phyloP scores from a whole-genome alignment of 2,329 filamentous ascomycete species.

The Pseudogymnoascus sp. region DNA sequence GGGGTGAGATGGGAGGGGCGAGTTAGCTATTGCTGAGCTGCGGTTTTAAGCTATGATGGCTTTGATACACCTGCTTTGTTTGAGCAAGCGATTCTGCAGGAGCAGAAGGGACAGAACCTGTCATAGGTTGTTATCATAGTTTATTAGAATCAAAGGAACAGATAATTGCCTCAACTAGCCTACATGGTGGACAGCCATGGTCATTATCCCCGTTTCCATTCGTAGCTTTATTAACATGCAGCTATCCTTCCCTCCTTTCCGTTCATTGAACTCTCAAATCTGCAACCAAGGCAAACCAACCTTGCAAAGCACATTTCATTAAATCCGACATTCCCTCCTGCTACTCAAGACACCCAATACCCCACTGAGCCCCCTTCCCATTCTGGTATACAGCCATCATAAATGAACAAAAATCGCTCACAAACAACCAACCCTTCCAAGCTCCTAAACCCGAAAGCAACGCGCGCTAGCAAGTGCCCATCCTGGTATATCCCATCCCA shows the following conservation, averaged over 20 bases:
- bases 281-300: background rate
- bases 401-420: background rate
- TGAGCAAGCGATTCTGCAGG: background rate
- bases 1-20: background rate
- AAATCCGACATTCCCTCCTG: background rate
- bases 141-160: background rate
- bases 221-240: background rate
- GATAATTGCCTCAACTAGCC: background rate
- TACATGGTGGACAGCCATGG: background rate
- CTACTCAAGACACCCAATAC: background rate
- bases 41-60: background rate
- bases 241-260: too few species aligned
- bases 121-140: background rate
- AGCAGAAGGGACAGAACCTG: background rate
- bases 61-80: background rate
- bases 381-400: background rate
- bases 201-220: background rate
- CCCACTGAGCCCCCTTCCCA: background rate
- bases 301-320: background rate
- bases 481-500: background rate
- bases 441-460: background rate
- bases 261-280: background rate
- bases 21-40: background rate
- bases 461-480: background rate
- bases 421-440: background rate